Evolutionary conservation across 2,329 filamentous ascomycete species (phyloP), one percentile per base, ranked within the genome.

Genomic region (Fusarium sp.): DNA sequence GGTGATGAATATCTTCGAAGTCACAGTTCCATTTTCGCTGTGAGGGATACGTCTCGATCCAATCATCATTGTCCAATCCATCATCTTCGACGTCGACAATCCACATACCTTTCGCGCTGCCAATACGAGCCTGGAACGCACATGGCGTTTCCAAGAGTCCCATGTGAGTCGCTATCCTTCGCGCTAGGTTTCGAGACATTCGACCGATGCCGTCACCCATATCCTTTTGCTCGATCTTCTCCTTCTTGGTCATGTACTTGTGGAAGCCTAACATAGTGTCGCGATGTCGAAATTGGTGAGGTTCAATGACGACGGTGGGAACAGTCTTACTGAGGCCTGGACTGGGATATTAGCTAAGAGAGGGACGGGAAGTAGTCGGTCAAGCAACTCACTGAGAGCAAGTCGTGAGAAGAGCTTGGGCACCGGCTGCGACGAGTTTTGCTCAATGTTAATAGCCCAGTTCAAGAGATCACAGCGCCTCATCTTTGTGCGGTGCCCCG

Each of bases 91-190:
- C 83, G 72, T 92, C 90, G 10, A 92, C 81, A 53, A 92, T 86
- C 93, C 93, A 95, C 73, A 95, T 85, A 0, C 93, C 94, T 79
- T 96, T 96, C 1, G 92, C 92, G 24, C 91, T 89, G 15, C 90
- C 92, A 41, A 95, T 88, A 1, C 94, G 88, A 4, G 85, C 93
- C 80, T 96, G 93, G 51, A 92, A 90, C 0, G 87, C 91, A 39
- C 89, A 88, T 0, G 92, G 92, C 0, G 89, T 79, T n/a, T 88
- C 85, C 0, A 79, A 74, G 0, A 92, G 80, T 0, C 87, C 87
- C 14, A 93, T 84, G 0, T 70, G 69, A 2, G 84, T 78, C 32
- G 87, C 85, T 10, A 94, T 85, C 47, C 83, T 83, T 3, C 81
- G 79, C 0, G 89, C 90, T 5, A 93, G 86, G 3, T 84, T 87